Evolutionary conservation across 345 rosid species (phyloP), one percentile per base, ranked within the genome.

Genomic region (Raphanus sativus): DNA sequence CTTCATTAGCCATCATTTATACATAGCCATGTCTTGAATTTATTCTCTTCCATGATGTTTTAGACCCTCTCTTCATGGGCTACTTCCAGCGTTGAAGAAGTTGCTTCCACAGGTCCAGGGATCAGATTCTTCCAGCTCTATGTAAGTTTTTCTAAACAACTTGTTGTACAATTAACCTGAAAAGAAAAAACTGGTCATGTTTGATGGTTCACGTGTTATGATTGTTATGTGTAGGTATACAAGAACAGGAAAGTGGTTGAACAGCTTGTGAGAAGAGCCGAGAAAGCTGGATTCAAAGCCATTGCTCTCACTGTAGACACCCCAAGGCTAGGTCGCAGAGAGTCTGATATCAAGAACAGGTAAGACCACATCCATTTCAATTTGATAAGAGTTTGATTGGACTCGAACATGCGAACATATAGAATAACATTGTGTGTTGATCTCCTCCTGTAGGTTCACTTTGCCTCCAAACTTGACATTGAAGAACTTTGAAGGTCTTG

Each of bases 311-410:
- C 97, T 40, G 97, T 91, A 26, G 95, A 91, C 72, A 87, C 91
- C 65, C 97, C 97, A 45, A 85, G 90, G 81, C 93, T 91, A 0
- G 97, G 97, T 16, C 92, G 94, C 63, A 86, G 97, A 64, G 97
- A 91, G 73, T 85, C 92, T 64, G 97, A 91, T 78, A 91, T 91
- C 88, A 91, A 88, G 86, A 91, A 89, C 86, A 84, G 90, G 97
- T 89, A 32, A 66, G 42, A 32, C 54, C 30, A 3, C 4, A 2
- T 3, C 55, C 45, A 21, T 6, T 11, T 5, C 25, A 64, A 17
- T 21, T 32, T 21, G 8, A 40, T 8, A 3, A 34, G 4, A 42
- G 16, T 11, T 12, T 48, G 13, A 6, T 26, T 50, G 29, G 28
- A 54, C n/a, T 52, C 32, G 1, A 64, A 64, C 28, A 33, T 32